Evolutionary conservation across 2,329 filamentous ascomycete genomes (phyloP), one percentile per base, ranked within the genome.

Genomic region (Pestalotiopsis fici): DNA sequence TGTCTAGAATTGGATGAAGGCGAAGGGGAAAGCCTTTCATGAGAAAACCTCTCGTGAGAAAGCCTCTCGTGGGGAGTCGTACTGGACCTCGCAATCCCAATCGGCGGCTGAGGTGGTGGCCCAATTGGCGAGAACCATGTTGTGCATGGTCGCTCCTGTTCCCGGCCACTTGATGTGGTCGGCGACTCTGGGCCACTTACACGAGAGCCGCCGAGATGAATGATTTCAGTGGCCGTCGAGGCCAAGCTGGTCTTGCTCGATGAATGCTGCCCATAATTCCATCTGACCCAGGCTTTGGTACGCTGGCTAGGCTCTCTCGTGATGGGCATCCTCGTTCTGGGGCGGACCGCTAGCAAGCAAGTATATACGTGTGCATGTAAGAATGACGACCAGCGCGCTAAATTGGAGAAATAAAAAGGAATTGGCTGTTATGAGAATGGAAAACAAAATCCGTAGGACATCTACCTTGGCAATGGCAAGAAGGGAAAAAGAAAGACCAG

Each of bases 171-270:
- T 12, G n/a, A n/a, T n/a, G 5, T n/a, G 11, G 50, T n/a, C 12
- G 65, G 47, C 31, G 43, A 50, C 59, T 66, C 65, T 56, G 65
- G 59, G 31, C 59, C 54, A 11, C 54, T 43, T 25, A 68, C 39
- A n/a, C 67, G 64, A 13, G 59, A 64, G 54, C 67, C 67, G 43
- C 67, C 67, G 35, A 68, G 43, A 35, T 68, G 67, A 18, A 68
- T 64, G 59, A 68, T 68, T 27, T 68, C 67, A 11, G 64, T 35
- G 1, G 64, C 59, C 27, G 63, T 59, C 47, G 39, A 39, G 6
- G 50, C 57, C 47, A 47, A 6, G 23, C 50, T 31, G 23, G 37
- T 65, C 21, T 23, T 65, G n/a, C 54, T 68, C 25, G 64, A 59
- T 15, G 9, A 59, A 9, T 55, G 35, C 5, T 39, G 59, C 6